These are phyloP conservation scores for Volvariella volvacea DNA, from an alignment of 1,284 basidiomycete genomes.

Conservation along the genomic window DNA sequence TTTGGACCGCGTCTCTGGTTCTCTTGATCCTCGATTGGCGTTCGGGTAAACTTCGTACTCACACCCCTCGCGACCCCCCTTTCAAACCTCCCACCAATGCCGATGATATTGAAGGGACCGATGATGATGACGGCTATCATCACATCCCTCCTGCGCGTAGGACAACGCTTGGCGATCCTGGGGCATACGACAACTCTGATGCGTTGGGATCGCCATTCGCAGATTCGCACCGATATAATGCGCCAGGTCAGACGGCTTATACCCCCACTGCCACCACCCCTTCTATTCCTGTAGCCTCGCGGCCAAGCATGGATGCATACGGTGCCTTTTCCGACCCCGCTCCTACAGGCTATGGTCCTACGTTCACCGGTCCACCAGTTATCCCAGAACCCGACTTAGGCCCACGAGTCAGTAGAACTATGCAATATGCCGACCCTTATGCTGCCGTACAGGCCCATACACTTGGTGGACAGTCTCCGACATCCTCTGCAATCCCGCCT, in stretches of 20 bases:
- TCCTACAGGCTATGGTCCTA: constrained; percentile 51
- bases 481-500: constrained; percentile 27
- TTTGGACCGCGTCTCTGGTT: constrained; percentile 59
- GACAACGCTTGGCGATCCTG: constrained; percentile 9
- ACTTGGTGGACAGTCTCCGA: constrained; percentile 21
- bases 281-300: constrained; percentile 26
- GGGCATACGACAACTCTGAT: constrained; percentile 29
- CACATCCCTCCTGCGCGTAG: constrained; percentile 36
- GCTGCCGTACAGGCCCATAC: constrained; percentile 59
- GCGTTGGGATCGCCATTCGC: constrained; percentile 42
- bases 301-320: constrained; percentile 78
- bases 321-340: constrained; percentile 83
- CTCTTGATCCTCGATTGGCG: constrained; percentile 70
- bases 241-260: constrained; percentile 27
- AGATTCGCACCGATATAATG: constrained; percentile 43
- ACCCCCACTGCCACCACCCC: constrained; percentile 19
- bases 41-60: constrained; percentile 43
- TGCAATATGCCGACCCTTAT: constrained; percentile 83
- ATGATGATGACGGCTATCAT: constrained; percentile 45
- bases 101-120: constrained; percentile 41
- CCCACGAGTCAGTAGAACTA: constrained; percentile 71
- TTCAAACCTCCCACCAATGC: constrained; percentile 45
- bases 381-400: constrained; percentile 31
- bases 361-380: constrained; percentile 18
- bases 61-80: constrained; percentile 59